Evolutionary conservation across 2,329 filamentous ascomycete species (phyloP), one percentile per base, ranked within the genome.

Genomic region (Xylaria sp.): DNA sequence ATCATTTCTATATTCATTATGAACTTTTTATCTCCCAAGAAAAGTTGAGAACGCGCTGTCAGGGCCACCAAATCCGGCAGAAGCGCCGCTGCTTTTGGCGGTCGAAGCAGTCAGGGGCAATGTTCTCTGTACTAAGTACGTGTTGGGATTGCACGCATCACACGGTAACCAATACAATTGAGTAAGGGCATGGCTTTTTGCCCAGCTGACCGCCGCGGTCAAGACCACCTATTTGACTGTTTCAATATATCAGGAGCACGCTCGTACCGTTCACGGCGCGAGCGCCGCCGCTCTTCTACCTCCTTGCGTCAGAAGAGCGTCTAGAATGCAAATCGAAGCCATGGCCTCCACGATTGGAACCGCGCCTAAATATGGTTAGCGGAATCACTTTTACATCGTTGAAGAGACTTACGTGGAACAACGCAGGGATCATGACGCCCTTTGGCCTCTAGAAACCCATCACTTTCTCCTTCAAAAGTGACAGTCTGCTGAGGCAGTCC

Each of bases 381-480:
- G 31, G 60, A 62, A 44, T 41, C 20, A 23, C 31, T 51, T 61
- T 61, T 18, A 41, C 10, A 41, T 44, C 6, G 34, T n/a, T 54
- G 48, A 34, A 28, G 48, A 18, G 34, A 54, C 48, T 25, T 61
- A 54, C 61, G 37, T 6, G 93, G 93, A 54, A 97, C 94, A 31
- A 98, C 95, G 77, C 93, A 97, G 4, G 95, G 94, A 79, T 98
- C 95, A 81, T 98, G 95, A 69, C 95, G 87, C 23, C 96, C 95
- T 87, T 98, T 98, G 59, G 94, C 94, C 72, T 94, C 93, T 46
- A 98, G 85, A 3, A 92, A 83, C 57, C 96, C 95, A 72, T 92
- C 89, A 13, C 78, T 77, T 9, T 86, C 83, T 54, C 91, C 91
- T 69, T 91, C 90, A 81, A 97, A 98, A 10, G 88, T 91, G 10